Percentiles rank a stretch among this genome's conserved stretches.
Evolutionary conservation across 768 basidiomycete genomes (phyloP).

Genomic region (Pulveroboletus ravenelii): DNA sequence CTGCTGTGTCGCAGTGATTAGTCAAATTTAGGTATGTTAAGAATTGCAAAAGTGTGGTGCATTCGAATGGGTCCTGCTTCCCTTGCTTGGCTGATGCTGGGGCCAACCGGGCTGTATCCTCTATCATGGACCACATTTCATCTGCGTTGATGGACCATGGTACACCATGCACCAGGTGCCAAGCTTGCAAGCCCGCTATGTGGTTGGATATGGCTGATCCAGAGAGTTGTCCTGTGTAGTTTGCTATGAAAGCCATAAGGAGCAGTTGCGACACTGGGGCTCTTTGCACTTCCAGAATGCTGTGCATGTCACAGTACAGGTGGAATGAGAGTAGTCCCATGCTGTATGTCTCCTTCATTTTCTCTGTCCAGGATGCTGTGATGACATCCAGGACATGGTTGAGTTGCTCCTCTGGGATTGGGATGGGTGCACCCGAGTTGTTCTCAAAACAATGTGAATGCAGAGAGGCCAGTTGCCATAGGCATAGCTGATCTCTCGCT

Average conservation of each 20-base stretch:
- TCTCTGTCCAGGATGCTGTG: neutral
- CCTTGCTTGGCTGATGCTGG: too few relatives aligned
- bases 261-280: rapidly evolving
- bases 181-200: rapidly evolving
- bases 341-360: neutral
- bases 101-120: rapidly evolving
- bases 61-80: too few relatives aligned
- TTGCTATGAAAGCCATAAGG: neutral
- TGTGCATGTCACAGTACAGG: neutral
- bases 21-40: too few relatives aligned
- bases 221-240: neutral
- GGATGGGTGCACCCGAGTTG: too few relatives aligned
- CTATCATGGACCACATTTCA: rapidly evolving
- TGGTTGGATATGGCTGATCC: neutral
- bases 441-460: too few relatives aligned
- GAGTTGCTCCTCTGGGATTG: too few relatives aligned
- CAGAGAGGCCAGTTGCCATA: too few relatives aligned
- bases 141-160: neutral
- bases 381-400: neutral
- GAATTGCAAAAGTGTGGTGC: too few relatives aligned
- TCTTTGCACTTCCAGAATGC: neutral
- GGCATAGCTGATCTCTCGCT: too few relatives aligned
- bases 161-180: neutral
- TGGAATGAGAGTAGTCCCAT: neutral
- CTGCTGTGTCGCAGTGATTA: too few relatives aligned